Percentiles rank a stretch among this genome's conserved stretches.
These are phyloP conservation scores for Penicillium lividum DNA, from an alignment of 495 filamentous ascomycete genomes.

Conservation along the genomic window DNA sequence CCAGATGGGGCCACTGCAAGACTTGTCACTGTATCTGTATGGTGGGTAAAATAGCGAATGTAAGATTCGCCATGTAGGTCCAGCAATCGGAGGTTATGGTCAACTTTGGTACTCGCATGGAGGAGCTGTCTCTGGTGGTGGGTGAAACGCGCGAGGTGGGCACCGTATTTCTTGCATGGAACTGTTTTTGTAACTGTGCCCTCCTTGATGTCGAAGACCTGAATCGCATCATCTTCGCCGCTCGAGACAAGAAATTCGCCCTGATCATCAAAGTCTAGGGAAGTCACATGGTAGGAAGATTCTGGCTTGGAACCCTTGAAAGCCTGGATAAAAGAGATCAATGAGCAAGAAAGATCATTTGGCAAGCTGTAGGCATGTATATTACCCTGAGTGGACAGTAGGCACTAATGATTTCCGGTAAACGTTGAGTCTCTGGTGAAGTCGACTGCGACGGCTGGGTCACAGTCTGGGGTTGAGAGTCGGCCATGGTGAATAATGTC, in stretches of 20 bases:
- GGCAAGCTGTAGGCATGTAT: background rate
- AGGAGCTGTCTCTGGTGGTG: conserved; percentile 85
- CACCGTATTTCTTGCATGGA: conserved; percentile 90
- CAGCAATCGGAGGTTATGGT: conserved; percentile 77
- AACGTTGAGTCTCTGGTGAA: conserved; percentile 40
- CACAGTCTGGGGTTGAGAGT: conserved; percentile 19
- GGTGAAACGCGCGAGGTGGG: conserved; percentile 89
- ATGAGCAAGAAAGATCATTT: background rate
- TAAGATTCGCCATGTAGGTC: conserved; percentile 94
- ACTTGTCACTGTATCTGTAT: conserved; percentile 77
- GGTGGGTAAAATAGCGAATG: conserved; percentile 91
- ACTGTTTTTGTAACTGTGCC: conserved; percentile 83
- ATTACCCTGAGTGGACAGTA: conserved; percentile 50
- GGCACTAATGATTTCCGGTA: conserved; percentile 48
- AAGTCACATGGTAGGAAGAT: conserved; percentile 53
- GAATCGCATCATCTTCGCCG: conserved; percentile 89
- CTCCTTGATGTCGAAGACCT: conserved; percentile 89
- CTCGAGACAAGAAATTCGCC: conserved; percentile 87
- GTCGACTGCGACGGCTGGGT: conserved; percentile 20
- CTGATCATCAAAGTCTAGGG: conserved; percentile 93
- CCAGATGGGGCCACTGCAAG: conserved; percentile 63
- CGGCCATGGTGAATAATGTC: conserved; percentile 31
- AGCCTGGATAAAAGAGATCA: conserved; percentile 21
- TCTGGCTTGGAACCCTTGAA: conserved; percentile 45
- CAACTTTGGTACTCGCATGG: conserved; percentile 92